Evolutionary conservation across 177 flowering plant species (phyloP), one percentile per base, ranked within the genome.

Genomic region (Vitis hybrid): DNA sequence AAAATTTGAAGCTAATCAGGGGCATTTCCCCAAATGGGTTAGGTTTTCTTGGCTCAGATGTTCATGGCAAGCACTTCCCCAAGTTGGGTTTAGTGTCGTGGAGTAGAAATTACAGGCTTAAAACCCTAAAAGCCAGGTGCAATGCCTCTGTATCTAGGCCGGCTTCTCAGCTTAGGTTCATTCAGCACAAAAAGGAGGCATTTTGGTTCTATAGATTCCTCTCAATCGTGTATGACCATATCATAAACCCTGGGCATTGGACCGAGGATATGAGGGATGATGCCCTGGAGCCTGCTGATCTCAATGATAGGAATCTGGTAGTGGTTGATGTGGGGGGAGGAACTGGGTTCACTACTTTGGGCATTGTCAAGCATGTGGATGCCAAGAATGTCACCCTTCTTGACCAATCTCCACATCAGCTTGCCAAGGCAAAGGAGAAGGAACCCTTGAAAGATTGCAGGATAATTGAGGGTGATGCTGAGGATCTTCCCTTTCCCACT

Each of bases 311-410:
- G 82, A 80, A 78, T 23, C 51, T 93, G 95, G 58, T 75, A 2
- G 98, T 96, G 48, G 92, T 96, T 2, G 99, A 96, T 82, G 99
- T 91, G 18, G 99, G 99, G 18, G 99, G 99, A 21, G 99, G 98
- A 0, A 93, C 99, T 45, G 97, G 98, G 26, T 96, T 96, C 71
- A 85, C 97, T 30, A 93, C 98, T 65, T 70, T 96, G 75, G 99
- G 98, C 15, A 92, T 94, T 19, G 93, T 92, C 14, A 85, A 91
- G 84, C 87, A 88, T 65, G 98, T 91, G 49, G 94, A 94, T 84
- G 92, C 96, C 45, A 91, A 94, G 77, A 94, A 94, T 74, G 97
- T 94, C 3, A 91, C 91, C 0, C 89, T 94, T 76, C 88, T 92
- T 4, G 98, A 94, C 51, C 97, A 94, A 77, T 94, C 97, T 0